Conservation (phyloP, 2,329 filamentous ascomycete genomes). For the Orbilia javanica region DNA sequence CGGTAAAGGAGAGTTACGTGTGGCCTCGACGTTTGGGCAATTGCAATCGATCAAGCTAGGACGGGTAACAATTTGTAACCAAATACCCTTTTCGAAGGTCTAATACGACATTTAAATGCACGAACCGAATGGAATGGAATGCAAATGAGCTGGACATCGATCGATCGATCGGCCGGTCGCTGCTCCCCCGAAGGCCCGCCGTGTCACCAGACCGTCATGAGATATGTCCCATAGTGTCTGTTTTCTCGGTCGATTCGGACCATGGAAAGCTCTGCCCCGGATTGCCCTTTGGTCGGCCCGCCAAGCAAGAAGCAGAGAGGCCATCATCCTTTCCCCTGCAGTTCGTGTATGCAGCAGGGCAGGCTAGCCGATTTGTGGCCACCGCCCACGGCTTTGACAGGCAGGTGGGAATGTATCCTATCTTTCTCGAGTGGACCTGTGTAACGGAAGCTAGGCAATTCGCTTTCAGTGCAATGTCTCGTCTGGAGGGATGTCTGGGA, state of each 20-base stretch:
- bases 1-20: constrained; percentile 1
- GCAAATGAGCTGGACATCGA: constrained; percentile 1
- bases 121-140: neutral
- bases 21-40: too few relatives aligned
- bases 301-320: constrained; percentile 17
- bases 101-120: neutral
- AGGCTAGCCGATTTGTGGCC: constrained; percentile 45
- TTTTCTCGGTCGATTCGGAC: constrained; percentile 37
- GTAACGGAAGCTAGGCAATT: constrained; percentile 26
- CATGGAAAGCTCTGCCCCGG: constrained; percentile 50
- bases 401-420: constrained; percentile 22
- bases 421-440: constrained; percentile 18
- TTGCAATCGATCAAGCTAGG: too few relatives aligned
- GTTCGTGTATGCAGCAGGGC: constrained; percentile 47
- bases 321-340: constrained; percentile 52
- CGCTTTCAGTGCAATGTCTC: neutral
- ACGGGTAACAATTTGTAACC: neutral
- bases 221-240: neutral
- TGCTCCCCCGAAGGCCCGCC: constrained; percentile 40
- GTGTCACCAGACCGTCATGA: constrained; percentile 8
- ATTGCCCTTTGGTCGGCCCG: constrained; percentile 38
- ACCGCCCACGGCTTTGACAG: constrained; percentile 25
- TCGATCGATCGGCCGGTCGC: constrained; percentile 4
- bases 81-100: neutral
- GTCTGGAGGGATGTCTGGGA: neutral